Evolutionary conservation across 2,329 filamentous ascomycete genomes (phyloP).

Genomic region (Dactylellina leptospora): DNA sequence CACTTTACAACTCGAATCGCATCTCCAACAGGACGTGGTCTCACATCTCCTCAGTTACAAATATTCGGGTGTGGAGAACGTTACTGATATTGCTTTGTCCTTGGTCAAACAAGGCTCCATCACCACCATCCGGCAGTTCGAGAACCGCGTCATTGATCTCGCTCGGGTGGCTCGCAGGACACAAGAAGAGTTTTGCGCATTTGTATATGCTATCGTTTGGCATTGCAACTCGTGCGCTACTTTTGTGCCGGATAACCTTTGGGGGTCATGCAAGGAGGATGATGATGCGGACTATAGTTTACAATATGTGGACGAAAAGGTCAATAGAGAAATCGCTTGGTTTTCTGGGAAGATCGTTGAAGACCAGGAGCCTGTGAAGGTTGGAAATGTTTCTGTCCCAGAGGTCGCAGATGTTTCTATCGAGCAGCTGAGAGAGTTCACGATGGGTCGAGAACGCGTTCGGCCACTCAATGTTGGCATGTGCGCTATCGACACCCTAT

Average conservation of each 20-base stretch:
- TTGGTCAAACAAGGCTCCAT: slow-evolving; percentile 43
- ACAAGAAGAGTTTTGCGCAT: slow-evolving; percentile 41
- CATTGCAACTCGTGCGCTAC: slow-evolving; percentile 51
- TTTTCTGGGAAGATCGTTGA: slow-evolving; percentile 19
- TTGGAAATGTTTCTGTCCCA: slow-evolving; percentile 24
- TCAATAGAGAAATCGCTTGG: slow-evolving; percentile 33
- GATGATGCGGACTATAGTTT: slow-evolving; percentile 46
- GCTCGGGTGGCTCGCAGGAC: slow-evolving; percentile 31
- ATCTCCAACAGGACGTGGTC: slow-evolving; percentile 41
- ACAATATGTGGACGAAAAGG: slow-evolving; percentile 40
- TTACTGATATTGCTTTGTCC: slow-evolving; percentile 30
- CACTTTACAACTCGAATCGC: slow-evolving; percentile 26
- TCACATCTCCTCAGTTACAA: slow-evolving; percentile 22
- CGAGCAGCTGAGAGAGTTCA: slow-evolving; percentile 10
- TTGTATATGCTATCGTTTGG: slow-evolving; percentile 46
- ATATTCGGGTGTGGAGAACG: slow-evolving; percentile 31
- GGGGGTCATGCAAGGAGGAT: slow-evolving; percentile 19
- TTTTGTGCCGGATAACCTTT: slow-evolving; percentile 48
- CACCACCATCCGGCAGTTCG: slow-evolving; percentile 45
- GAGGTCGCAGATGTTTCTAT: slow-evolving; percentile 9
- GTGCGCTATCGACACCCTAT: slow-evolving; percentile 33
- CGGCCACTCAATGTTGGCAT: slow-evolving; percentile 16
- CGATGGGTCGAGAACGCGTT: slow-evolving; percentile 8
- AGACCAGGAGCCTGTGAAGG: slow-evolving; percentile 11
- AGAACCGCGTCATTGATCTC: slow-evolving; percentile 39